Percentiles rank a stretch among this genome's conserved stretches.
Conservation (phyloP, 306 rosid species). For the Abrus precatorius region DNA sequence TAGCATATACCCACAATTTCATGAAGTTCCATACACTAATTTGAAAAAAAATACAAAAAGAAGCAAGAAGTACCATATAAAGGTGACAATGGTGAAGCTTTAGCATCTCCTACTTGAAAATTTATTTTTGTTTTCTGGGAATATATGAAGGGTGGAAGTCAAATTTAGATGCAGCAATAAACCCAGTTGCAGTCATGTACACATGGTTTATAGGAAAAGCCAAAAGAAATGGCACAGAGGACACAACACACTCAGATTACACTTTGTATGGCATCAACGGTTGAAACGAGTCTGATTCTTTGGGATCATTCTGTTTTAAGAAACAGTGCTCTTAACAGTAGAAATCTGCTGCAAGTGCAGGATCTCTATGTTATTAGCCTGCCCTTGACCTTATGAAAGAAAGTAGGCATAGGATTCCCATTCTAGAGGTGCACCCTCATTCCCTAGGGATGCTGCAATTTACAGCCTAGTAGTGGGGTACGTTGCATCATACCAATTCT, state of each 20-base stretch:
- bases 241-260: background rate
- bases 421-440: background rate
- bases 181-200: constrained; percentile 3
- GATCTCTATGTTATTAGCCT: constrained; percentile 6
- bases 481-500: background rate
- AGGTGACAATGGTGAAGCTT: background rate
- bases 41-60: background rate
- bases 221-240: background rate
- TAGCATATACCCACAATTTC: background rate
- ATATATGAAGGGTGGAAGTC: background rate
- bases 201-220: background rate
- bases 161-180: background rate
- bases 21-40: background rate
- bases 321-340: constrained; percentile 31
- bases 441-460: constrained; percentile 35
- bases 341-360: constrained; percentile 18
- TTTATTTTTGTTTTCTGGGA: background rate
- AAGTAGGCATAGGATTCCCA: constrained; percentile 48
- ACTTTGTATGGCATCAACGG: constrained; percentile 10
- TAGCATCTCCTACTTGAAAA: background rate
- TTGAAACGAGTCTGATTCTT: constrained; percentile 31
- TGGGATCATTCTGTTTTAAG: constrained; percentile 39
- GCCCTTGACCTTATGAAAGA: background rate
- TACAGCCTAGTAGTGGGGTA: constrained; percentile 37
- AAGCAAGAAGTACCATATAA: background rate